Base-by-base conservation (phyloP, 192 early-diverging fungal genomes). In the Rhizophagus sp. region DNA sequence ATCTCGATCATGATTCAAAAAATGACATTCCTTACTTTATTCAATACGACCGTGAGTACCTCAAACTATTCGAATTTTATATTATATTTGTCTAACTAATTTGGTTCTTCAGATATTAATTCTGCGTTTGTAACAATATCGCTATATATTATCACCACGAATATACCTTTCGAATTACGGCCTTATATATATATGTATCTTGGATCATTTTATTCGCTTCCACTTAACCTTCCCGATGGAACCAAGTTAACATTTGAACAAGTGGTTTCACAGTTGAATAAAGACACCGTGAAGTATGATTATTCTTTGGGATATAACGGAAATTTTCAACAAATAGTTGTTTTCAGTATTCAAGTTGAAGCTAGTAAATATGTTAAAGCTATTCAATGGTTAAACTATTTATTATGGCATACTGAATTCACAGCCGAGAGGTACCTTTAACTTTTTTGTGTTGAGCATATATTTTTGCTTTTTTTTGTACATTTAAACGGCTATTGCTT, bases 341-440 rank as follows among this genome's bases (percentile, higher is more conserved):
- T 79, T 2, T 78, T 87, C 57, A 66, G 62, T 2, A 49, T 87
- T 17, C 81, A 87, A 63, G 82, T 79, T 36, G 83, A 87, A 73
- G 81, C 80, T 82, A 61, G 49, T 19, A 90, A 90, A 75, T 90
- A 89, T 75, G 73, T 62, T 44, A 83, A 88, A 39, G 87, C 83
- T 19, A 86, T 90, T 79, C 76, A 86, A 75, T 90, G 88, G 88
- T 72, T 90, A 39, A 67, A 82, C 6, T 84, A 88, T 80, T 84
- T 88, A 72, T 74, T 89, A 30, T 90, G 87, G 88, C 68, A 89
- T 76, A 88, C 89, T 7, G 81, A 88, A 76, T 90, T 90, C 62
- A 85, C 86, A 50, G 78, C 64, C 0, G 89, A 90, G 44, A 84
- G 89, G 79, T 83, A 81, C 24, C 19, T 47, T 75, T 64, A 25